A percentile compares a stretch with the other conserved stretches of the same genome.
Conservation (phyloP, 129 eudicot genomes). For the Solidago caesia region DNA sequence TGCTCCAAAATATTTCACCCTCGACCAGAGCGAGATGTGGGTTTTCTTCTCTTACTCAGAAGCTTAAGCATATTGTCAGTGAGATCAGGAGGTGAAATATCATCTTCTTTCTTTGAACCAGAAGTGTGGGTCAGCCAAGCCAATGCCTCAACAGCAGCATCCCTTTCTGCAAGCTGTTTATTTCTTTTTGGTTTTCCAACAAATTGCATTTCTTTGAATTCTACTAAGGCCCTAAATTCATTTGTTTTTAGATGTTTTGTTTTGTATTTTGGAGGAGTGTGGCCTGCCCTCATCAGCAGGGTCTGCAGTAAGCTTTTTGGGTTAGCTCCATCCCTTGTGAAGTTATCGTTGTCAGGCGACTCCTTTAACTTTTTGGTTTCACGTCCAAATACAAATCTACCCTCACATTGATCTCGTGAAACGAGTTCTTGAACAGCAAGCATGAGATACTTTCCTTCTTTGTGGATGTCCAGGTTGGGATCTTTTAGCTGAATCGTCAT, state of each 20-base stretch:
- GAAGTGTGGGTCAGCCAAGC: slow-evolving; percentile 94
- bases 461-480: slow-evolving; percentile 75
- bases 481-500: slow-evolving; percentile 64
- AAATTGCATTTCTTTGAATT: slow-evolving; percentile 97
- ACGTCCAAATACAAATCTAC: slow-evolving; percentile 89
- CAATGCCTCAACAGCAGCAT: slow-evolving; percentile 90
- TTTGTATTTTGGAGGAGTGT: slow-evolving; percentile 94
- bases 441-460: slow-evolving; percentile 92
- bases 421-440: slow-evolving; percentile 89
- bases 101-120: slow-evolving; percentile 46
- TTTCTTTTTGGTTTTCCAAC: slow-evolving; percentile 90
- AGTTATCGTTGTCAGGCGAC: slow-evolving; percentile 47
- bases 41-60: slow-evolving; percentile 64
- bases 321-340: slow-evolving; percentile 86
- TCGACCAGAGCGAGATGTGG: slow-evolving; percentile 47
- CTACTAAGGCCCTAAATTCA: slow-evolving; percentile 91
- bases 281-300: slow-evolving; percentile 94
- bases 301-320: slow-evolving; percentile 94
- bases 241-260: slow-evolving; percentile 91
- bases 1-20: background rate
- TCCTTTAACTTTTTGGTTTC: slow-evolving; percentile 67
- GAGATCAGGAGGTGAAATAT: slow-evolving; percentile 55
- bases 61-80: slow-evolving; percentile 93
- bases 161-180: slow-evolving; percentile 87
- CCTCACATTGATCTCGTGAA: slow-evolving; percentile 92